Evolutionary conservation across 306 rosid genomes (phyloP).

Genomic region (Mucuna pruriens): DNA sequence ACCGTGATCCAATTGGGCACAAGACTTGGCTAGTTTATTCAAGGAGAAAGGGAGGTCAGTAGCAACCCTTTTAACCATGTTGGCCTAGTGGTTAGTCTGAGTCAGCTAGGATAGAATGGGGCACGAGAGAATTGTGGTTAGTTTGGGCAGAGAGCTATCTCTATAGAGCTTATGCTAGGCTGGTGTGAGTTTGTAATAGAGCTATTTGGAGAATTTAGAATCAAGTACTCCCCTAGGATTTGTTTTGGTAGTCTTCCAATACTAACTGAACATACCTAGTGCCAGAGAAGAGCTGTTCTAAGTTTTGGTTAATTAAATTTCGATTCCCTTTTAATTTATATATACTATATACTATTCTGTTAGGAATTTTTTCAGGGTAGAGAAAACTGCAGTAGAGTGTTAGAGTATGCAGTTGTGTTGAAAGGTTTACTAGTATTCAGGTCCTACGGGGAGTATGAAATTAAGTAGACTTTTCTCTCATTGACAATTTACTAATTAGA

Average conservation of each 20-base stretch:
- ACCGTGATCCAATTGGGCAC: neutral
- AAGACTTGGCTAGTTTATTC: conserved; percentile 10
- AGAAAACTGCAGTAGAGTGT: neutral
- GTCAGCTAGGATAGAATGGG: neutral
- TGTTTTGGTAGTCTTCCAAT: conserved; percentile 30
- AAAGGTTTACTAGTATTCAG: neutral
- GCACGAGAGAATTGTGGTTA: neutral
- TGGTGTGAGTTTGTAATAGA: neutral
- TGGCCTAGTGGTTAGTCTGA: neutral
- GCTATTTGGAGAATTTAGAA: neutral
- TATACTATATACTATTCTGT: neutral
- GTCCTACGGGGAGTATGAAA: too few species aligned
- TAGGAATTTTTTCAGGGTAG: neutral
- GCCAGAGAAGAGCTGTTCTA: neutral
- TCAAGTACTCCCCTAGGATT: neutral
- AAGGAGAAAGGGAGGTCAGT: neutral
- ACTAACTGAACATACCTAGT: neutral
- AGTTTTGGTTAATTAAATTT: conserved; percentile 7
- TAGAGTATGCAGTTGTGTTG: neutral
- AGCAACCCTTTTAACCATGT: neutral
- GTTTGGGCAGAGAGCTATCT: neutral
- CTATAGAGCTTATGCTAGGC: neutral
- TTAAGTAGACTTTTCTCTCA: neutral
- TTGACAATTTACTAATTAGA: neutral
- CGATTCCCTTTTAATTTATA: neutral